These are phyloP conservation scores for Apocynum venetum DNA, from an alignment of 257 asterid genomes.

Conservation along the genomic window DNA sequence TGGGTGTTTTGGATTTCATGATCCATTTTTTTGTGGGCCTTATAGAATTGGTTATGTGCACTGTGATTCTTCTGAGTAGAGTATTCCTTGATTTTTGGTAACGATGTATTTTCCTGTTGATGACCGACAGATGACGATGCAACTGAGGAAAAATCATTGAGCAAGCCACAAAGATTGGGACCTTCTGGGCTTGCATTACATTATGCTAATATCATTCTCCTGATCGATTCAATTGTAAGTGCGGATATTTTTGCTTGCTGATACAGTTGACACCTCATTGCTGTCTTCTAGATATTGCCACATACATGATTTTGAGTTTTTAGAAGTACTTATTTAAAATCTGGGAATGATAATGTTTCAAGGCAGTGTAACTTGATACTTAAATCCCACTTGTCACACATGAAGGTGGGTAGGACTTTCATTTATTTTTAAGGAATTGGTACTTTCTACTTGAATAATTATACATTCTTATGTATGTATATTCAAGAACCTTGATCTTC, in stretches of 20 bases:
- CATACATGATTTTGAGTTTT: not conserved
- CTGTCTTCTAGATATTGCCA: not conserved
- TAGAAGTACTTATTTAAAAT: too few species aligned
- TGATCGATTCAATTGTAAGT: slow-evolving; percentile 73
- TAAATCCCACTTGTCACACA: too few species aligned
- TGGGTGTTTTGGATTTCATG: not conserved
- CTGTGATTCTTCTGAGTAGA: not conserved
- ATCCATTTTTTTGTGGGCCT: not conserved
- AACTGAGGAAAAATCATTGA: slow-evolving; percentile 27
- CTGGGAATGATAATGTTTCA: too few species aligned
- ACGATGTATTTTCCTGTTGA: slow-evolving; percentile 6
- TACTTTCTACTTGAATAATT: not conserved
- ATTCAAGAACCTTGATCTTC: too few species aligned
- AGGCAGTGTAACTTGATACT: too few species aligned
- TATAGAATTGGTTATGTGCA: not conserved
- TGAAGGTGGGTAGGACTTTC: not conserved
- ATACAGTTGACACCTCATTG: not conserved
- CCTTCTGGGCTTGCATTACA: slow-evolving; percentile 72
- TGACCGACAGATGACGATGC: slow-evolving; percentile 26
- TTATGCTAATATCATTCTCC: slow-evolving; percentile 75
- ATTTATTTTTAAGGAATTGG: not conserved
- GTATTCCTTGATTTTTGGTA: not conserved
- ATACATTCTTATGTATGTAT: too few species aligned
- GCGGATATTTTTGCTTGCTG: not conserved
- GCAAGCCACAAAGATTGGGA: slow-evolving; percentile 52